These are phyloP conservation scores for Vigna angularis DNA, from an alignment of 306 rosid genomes.

Conservation along the genomic window DNA sequence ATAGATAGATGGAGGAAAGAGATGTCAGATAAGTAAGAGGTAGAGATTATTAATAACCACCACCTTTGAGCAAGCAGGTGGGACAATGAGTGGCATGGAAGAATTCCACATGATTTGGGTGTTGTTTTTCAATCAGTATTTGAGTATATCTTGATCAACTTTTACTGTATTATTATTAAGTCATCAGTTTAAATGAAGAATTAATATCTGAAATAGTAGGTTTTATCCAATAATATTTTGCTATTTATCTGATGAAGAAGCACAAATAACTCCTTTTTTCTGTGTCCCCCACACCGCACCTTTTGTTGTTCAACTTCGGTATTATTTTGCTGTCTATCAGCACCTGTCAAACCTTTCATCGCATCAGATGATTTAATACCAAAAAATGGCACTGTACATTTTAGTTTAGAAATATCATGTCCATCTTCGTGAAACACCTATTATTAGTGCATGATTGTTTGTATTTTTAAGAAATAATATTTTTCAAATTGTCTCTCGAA, in stretches of 20 bases:
- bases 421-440: background rate
- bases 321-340: conserved; percentile 6
- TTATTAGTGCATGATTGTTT: background rate
- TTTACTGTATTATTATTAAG: background rate
- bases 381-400: background rate
- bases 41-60: conserved; percentile 19
- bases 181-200: too few species aligned
- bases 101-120: background rate
- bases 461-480: background rate
- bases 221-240: background rate
- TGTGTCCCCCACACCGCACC: conserved; percentile 13
- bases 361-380: background rate
- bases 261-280: background rate
- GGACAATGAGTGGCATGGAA: conserved; percentile 28
- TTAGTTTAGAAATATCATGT: conserved; percentile 22
- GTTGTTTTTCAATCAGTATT: background rate
- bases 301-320: conserved; percentile 29
- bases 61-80: conserved; percentile 1
- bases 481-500: background rate
- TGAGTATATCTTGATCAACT: background rate
- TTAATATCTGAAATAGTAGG: too few species aligned
- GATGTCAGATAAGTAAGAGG: background rate
- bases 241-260: background rate
- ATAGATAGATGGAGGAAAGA: conserved; percentile 13
- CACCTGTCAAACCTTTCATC: conserved; percentile 1